Evolutionary conservation across 73 alveolate genomes (phyloP), one percentile per base, ranked within the genome.

Genomic region (Paramecium sonneborni): DNA sequence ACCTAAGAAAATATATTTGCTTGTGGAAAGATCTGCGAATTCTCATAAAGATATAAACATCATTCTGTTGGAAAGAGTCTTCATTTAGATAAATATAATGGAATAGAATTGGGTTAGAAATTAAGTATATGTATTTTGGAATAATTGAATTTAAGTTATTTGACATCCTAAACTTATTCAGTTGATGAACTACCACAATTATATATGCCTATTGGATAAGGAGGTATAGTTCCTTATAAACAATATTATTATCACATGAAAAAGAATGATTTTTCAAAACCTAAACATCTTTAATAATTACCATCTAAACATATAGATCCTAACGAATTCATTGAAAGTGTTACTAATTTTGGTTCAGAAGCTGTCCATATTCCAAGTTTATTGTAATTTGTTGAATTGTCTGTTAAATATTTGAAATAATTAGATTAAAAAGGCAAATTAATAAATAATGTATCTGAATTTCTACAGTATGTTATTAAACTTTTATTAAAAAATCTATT

Each of bases 11-110:
- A 97, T 24, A 98, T 98, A 76, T 98, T 97, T 85, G 99, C 99
- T 2, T 99, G 99, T 48, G 99, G 99, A 6, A 88, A 97, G 70
- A 95, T 98, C 32, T 98, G 99, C 92, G 99, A 98, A 92, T 98
- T 98, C 95, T 97, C 99, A 4, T 97, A 98, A 74, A 95, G 99
- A 82, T 98, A 97, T 95, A 97, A 96, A 86, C 95, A 97, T 69
- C 96, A 97, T 18, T 96, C 98, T 62, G 95, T 96, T 88, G 99
- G 99, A 18, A 96, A 98, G 85, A 97, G 98, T 68, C 94, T 98
- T 6, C 84, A 99, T 76, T 85, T 98, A 94, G 99, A 98, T 93
- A 93, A 99, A 58, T 98, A 98, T 88, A 98, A 98, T 92, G 99
- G 99, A 4, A 95, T 99, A 86, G 99, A 98, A 92, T 96, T 98